These are phyloP conservation scores for Zygosaccharomyces sapae DNA, from an alignment of 1,139 yeast genomes.

Conservation along the genomic window DNA sequence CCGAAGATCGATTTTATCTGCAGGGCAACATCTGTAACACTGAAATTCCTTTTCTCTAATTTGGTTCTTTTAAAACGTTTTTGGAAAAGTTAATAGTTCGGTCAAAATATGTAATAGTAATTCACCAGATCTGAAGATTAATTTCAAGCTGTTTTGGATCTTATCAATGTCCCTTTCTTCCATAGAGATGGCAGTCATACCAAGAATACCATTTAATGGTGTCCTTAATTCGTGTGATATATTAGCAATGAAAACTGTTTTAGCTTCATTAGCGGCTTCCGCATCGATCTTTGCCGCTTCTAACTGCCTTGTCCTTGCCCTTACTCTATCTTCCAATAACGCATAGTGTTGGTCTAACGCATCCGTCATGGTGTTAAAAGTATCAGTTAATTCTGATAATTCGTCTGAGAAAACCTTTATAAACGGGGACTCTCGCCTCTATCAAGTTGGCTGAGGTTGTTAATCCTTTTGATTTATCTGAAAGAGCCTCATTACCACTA, in stretches of 20 bases:
- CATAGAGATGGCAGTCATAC: slow-evolving; percentile 93
- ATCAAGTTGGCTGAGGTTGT: slow-evolving; percentile 41
- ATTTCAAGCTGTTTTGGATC: slow-evolving; percentile 63
- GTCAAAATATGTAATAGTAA: slow-evolving; percentile 79
- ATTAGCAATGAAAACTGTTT: slow-evolving; percentile 90
- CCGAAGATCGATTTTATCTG: slow-evolving; percentile 86
- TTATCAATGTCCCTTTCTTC: slow-evolving; percentile 68
- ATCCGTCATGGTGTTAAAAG: slow-evolving; percentile 87
- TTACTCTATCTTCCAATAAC: slow-evolving; percentile 84
- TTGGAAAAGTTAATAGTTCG: slow-evolving; percentile 86
- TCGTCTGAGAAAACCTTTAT: slow-evolving; percentile 76
- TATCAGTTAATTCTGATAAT: slow-evolving; percentile 78
- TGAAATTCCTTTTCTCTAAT: slow-evolving; percentile 74
- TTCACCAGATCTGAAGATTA: slow-evolving; percentile 86
- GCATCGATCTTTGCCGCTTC: slow-evolving; percentile 88
- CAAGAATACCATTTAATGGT: slow-evolving; percentile 90
- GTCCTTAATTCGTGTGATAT: slow-evolving; percentile 94
- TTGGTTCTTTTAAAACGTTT: slow-evolving; percentile 81
- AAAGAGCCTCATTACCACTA: slow-evolving; percentile 19
- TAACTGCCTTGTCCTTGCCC: slow-evolving; percentile 77
- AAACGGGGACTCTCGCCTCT: slow-evolving; percentile 47
- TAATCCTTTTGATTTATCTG: slow-evolving; percentile 23
- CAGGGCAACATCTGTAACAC: slow-evolving; percentile 65
- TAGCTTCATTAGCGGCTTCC: slow-evolving; percentile 88
- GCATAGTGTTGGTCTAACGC: slow-evolving; percentile 80